A percentile compares a stretch with the other conserved stretches of the same genome.
Conservation (phyloP, 768 basidiomycete species). For the Russula vinacea region DNA sequence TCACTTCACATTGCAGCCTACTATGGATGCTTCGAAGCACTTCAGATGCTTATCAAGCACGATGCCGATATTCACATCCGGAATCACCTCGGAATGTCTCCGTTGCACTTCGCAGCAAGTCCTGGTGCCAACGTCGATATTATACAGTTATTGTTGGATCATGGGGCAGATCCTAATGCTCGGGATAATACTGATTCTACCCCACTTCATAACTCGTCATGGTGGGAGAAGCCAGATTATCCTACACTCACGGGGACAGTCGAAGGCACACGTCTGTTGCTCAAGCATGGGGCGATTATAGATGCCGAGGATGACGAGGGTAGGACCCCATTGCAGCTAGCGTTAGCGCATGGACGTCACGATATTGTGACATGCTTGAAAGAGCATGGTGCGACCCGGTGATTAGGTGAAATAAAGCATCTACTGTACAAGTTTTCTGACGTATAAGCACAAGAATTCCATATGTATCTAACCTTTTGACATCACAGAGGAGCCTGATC, state of each 20-base stretch:
- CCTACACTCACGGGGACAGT: neutral
- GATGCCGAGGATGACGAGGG: neutral
- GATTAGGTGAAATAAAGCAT: too few species aligned
- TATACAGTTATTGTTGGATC: neutral
- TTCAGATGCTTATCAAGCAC: neutral
- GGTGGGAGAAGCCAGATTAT: rapidly evolving
- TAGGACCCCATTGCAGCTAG: neutral
- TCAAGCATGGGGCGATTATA: constrained; percentile 8
- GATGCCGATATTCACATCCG: neutral
- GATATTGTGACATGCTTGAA: neutral
- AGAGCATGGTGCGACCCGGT: too few species aligned
- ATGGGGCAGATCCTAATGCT: neutral
- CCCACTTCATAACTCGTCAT: neutral
- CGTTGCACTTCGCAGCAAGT: neutral
- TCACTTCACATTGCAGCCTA: neutral
- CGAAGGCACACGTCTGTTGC: neutral
- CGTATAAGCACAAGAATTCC: too few species aligned
- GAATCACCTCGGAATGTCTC: neutral
- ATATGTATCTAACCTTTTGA: too few species aligned
- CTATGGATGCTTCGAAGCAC: neutral
- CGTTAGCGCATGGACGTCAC: neutral
- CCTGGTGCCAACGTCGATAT: neutral
- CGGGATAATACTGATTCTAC: neutral
- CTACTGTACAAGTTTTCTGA: too few species aligned
- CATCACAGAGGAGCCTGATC: too few species aligned